These are phyloP conservation scores for Pugionium cornutum DNA, from an alignment of 345 rosid species.

Conservation along the genomic window DNA sequence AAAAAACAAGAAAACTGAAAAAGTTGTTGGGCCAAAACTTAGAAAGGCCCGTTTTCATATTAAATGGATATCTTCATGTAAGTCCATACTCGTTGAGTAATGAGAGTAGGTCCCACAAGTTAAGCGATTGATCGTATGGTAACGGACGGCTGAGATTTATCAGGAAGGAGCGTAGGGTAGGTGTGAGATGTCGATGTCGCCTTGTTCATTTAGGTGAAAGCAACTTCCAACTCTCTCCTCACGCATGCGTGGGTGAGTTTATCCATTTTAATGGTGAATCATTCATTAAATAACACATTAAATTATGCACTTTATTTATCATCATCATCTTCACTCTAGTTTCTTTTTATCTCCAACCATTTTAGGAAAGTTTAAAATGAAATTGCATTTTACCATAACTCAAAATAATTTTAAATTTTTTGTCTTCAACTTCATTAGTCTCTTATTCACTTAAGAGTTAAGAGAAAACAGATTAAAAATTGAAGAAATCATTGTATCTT, in stretches of 20 bases:
- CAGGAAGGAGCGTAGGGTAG: slow-evolving; percentile 21
- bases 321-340: too few relatives aligned
- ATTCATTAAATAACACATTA: too few relatives aligned
- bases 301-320: too few relatives aligned
- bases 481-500: neutral
- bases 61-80: neutral
- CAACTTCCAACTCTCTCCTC: slow-evolving; percentile 31
- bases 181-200: slow-evolving; percentile 42
- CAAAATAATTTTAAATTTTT: too few relatives aligned
- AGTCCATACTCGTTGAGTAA: neutral
- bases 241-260: slow-evolving; percentile 15
- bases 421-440: too few relatives aligned
- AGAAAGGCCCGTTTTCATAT: neutral
- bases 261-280: neutral
- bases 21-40: neutral
- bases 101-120: slow-evolving; percentile 6
- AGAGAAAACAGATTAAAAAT: neutral
- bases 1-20: neutral
- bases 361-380: too few relatives aligned
- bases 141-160: slow-evolving; percentile 33
- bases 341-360: too few relatives aligned
- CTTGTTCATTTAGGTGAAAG: slow-evolving; percentile 35
- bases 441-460: too few relatives aligned
- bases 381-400: too few relatives aligned
- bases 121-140: slow-evolving; percentile 1